phyloP scores from a whole-genome alignment of 2,329 filamentous ascomycete genomes.

The Pleurostoma richardsiae region DNA sequence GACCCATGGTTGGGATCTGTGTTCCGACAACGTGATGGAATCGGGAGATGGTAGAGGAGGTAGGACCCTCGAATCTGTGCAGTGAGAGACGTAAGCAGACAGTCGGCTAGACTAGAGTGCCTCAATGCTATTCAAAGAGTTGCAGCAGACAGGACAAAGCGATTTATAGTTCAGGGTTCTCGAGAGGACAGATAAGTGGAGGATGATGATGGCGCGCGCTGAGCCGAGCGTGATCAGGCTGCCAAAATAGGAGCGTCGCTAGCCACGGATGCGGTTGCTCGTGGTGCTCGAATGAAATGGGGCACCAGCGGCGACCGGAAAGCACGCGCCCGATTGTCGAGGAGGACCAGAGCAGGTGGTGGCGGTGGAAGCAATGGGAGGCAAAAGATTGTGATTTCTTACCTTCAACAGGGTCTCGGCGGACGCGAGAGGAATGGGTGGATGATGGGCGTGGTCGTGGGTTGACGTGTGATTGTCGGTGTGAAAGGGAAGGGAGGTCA shows the following conservation, averaged over 20 bases:
- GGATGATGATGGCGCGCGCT: constrained; percentile 1
- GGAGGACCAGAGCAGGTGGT: no score
- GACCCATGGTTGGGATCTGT: constrained; percentile 79
- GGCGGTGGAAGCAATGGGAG: no score
- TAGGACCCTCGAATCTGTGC: constrained; percentile 1
- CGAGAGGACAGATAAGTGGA: constrained; percentile 11
- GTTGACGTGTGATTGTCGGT: constrained; percentile 9
- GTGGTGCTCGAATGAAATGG: not conserved
- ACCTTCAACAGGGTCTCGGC: not conserved
- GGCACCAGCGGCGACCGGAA: not conserved
- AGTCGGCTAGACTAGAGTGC: not conserved
- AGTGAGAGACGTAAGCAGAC: not conserved
- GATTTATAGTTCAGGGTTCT: constrained; percentile 1
- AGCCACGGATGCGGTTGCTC: not conserved
- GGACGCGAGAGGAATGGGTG: not conserved
- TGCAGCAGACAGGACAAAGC: not conserved
- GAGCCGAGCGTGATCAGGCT: constrained; percentile 8
- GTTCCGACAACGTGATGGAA: constrained; percentile 29
- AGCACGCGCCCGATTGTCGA: not conserved
- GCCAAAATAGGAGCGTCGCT: constrained; percentile 1
- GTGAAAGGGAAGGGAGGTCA: constrained; percentile 5
- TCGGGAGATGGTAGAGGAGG: constrained; percentile 15
- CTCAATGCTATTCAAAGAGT: no score
- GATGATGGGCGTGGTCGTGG: constrained; percentile 7
- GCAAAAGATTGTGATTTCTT: not conserved